Evolutionary conservation across 352 stramenopile genomes (phyloP).

Genomic region (Globisporangium canariense): DNA sequence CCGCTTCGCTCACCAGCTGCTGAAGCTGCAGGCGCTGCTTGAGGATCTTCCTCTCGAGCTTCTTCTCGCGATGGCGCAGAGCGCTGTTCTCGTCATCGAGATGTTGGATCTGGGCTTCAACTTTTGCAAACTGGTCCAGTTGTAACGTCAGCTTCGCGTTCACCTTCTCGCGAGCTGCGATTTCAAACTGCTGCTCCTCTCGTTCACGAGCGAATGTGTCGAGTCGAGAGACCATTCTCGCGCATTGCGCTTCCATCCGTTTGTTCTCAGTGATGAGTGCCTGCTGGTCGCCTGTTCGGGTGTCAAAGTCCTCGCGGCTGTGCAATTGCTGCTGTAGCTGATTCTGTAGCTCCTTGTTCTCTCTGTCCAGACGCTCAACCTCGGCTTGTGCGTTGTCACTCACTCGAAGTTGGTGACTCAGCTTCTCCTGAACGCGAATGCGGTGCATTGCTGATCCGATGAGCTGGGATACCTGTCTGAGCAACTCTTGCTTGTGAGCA

Average conservation of each 20-base stretch:
- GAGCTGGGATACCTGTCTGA: constrained; percentile 4
- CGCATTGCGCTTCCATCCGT: constrained; percentile 5
- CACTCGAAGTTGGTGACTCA: background rate
- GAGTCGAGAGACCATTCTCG: background rate
- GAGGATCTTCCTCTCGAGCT: constrained; percentile 28
- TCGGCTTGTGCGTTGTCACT: constrained; percentile 3
- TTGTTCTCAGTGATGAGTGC: constrained; percentile 4
- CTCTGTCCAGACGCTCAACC: background rate
- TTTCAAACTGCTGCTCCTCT: constrained; percentile 2
- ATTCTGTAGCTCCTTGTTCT: constrained; percentile 4
- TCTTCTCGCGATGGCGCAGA: constrained; percentile 12
- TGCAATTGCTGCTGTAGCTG: constrained; percentile 9
- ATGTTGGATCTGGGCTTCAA: constrained; percentile 20
- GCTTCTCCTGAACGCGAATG: background rate
- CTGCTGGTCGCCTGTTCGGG: constrained; percentile 4
- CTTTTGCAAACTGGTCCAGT: constrained; percentile 21
- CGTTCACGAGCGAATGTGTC: constrained; percentile 1
- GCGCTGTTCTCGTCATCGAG: constrained; percentile 17
- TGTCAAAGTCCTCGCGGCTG: background rate
- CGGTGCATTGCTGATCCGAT: constrained; percentile 7
- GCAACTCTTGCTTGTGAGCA: constrained; percentile 8
- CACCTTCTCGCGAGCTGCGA: constrained; percentile 8
- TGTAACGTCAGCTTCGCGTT: constrained; percentile 11
- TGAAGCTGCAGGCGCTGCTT: constrained; percentile 32
- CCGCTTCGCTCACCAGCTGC: constrained; percentile 20